A percentile compares a stretch with the other conserved stretches of the same genome.
Evolutionary conservation across 2,329 filamentous ascomycete genomes (phyloP).

Genomic region (Geosmithia putterillii): DNA sequence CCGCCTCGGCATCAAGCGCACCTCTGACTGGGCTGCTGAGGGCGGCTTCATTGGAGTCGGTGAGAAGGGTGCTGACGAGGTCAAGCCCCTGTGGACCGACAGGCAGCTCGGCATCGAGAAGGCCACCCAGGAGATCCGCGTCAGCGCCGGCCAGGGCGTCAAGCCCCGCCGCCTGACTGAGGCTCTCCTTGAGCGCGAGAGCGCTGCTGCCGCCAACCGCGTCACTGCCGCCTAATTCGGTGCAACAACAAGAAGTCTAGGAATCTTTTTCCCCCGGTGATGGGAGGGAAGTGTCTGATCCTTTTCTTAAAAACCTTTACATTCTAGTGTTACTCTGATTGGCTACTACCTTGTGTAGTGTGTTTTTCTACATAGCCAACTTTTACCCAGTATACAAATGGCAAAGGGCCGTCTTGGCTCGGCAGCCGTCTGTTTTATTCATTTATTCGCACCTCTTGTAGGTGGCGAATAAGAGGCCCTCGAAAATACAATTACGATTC

Average conservation of each 20-base stretch:
- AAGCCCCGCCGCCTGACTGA: conserved; percentile 36
- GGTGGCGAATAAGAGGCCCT: no score
- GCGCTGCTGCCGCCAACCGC: conserved; percentile 16
- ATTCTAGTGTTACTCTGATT: no score
- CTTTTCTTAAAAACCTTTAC: no score
- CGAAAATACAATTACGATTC: no score
- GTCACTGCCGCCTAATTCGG: conserved; percentile 12
- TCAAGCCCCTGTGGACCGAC: conserved; percentile 81
- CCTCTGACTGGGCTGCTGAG: conserved; percentile 78
- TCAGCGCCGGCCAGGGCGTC: conserved; percentile 20
- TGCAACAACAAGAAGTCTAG: background rate
- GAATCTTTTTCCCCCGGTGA: background rate
- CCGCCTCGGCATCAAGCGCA: conserved; percentile 81
- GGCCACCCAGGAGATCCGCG: conserved; percentile 48
- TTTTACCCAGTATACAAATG: no score
- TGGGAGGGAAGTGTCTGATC: background rate
- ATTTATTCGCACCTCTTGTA: no score
- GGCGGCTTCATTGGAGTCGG: conserved; percentile 95
- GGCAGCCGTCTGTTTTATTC: no score
- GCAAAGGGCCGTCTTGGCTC: no score
- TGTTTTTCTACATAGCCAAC: no score
- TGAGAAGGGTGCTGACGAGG: conserved; percentile 43
- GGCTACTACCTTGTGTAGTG: no score
- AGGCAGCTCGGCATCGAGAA: conserved; percentile 70
- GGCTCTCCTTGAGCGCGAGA: conserved; percentile 45